Percentiles rank a stretch among this genome's conserved stretches.
phyloP scores from a whole-genome alignment of 1,139 yeast genomes.

The Hyphopichia buzzinii region DNA sequence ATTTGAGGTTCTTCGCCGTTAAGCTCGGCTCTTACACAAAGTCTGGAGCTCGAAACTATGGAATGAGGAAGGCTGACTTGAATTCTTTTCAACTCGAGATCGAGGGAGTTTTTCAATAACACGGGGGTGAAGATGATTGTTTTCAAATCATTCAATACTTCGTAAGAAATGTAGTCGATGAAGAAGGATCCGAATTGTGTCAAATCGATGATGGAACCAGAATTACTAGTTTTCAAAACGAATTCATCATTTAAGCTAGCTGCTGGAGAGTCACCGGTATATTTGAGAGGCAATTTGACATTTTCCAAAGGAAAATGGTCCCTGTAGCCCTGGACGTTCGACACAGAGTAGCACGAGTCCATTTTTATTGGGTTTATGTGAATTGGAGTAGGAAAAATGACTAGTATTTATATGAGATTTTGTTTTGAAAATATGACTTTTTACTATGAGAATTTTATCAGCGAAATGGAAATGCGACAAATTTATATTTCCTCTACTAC shows the following conservation, averaged over 20 bases:
- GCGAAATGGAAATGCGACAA: too few species aligned
- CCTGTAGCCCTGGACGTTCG: slow-evolving; percentile 26
- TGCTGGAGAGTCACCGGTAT: slow-evolving; percentile 11
- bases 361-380: slow-evolving; percentile 7
- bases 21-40: slow-evolving; percentile 16
- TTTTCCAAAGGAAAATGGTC: slow-evolving; percentile 18
- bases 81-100: slow-evolving; percentile 26
- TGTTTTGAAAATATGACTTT: slow-evolving; percentile 1
- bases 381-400: not conserved
- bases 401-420: not conserved
- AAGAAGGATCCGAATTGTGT: slow-evolving; percentile 12
- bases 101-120: slow-evolving; percentile 19
- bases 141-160: slow-evolving; percentile 28
- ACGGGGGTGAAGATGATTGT: slow-evolving; percentile 34
- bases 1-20: slow-evolving; percentile 13
- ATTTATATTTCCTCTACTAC: too few species aligned
- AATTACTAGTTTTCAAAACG: slow-evolving; percentile 16
- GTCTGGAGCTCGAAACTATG: slow-evolving; percentile 23
- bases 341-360: slow-evolving; percentile 18
- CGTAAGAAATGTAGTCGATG: slow-evolving; percentile 24
- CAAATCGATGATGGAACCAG: slow-evolving; percentile 27
- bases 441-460: too few species aligned
- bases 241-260: slow-evolving; percentile 21
- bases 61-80: slow-evolving; percentile 33
- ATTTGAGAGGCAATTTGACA: slow-evolving; percentile 34